These are phyloP conservation scores for Linanthus parryae DNA, from an alignment of 148 eudicot genomes.

Conservation along the genomic window DNA sequence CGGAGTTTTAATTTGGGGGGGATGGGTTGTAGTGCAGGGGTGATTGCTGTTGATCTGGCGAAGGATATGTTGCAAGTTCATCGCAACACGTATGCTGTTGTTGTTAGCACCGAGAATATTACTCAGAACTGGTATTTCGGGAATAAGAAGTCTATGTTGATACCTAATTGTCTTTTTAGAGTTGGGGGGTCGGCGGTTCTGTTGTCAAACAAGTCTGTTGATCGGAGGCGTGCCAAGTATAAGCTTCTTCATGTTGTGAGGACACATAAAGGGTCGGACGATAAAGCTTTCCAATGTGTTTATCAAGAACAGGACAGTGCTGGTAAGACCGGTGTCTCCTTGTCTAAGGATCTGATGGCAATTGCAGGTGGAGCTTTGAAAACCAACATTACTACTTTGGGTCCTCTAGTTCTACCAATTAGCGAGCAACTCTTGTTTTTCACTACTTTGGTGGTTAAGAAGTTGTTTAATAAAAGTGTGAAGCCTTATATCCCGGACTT, in stretches of 20 bases:
- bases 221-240: conserved; percentile 41
- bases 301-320: conserved; percentile 39
- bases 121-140: conserved; percentile 61
- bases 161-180: conserved; percentile 15
- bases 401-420: conserved; percentile 38
- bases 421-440: conserved; percentile 18
- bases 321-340: conserved; percentile 37
- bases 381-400: conserved; percentile 46
- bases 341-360: conserved; percentile 45
- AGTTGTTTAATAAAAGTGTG: conserved; percentile 3
- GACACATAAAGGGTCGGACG: conserved; percentile 42
- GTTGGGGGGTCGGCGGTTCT: conserved; percentile 16
- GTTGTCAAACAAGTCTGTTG: conserved; percentile 27
- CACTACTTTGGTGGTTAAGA: conserved; percentile 20
- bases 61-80: conserved; percentile 54
- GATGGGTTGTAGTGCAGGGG: conserved; percentile 54
- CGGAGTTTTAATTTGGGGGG: conserved; percentile 33
- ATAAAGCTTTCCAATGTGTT: conserved; percentile 41
- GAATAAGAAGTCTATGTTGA: conserved; percentile 50
- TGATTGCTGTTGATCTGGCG: conserved; percentile 49
- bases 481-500: conserved; percentile 45
- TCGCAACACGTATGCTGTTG: conserved; percentile 47
- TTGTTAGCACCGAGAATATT: conserved; percentile 57
- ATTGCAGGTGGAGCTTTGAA: conserved; percentile 42
- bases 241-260: conserved; percentile 48